Conservation (phyloP, 169 alveolate genomes). For the Perkinsus marinus region DNA sequence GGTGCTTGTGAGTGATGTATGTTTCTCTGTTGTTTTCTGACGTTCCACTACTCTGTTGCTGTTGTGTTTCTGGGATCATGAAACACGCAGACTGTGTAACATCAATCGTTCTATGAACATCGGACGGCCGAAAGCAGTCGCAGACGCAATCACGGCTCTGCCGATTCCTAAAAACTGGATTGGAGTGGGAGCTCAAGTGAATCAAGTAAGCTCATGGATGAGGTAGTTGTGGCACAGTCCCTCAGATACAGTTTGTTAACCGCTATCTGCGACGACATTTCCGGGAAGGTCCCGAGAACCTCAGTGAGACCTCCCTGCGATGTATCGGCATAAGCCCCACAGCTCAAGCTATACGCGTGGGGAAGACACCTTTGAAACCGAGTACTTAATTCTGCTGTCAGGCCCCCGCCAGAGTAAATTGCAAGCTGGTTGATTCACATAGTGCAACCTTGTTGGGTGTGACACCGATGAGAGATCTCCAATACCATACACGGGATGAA, state of each 20-base stretch:
- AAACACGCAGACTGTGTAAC: neutral
- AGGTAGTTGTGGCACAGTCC: neutral
- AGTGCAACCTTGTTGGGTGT: neutral
- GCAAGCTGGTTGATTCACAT: neutral
- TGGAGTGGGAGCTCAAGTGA: neutral
- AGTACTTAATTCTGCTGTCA: neutral
- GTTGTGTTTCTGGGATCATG: neutral
- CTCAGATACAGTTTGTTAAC: neutral
- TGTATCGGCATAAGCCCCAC: neutral
- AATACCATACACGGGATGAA: neutral
- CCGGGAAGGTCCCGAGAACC: neutral
- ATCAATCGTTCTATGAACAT: neutral
- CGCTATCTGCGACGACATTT: neutral
- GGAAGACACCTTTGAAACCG: neutral
- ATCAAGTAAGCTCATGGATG: neutral
- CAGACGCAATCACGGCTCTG: neutral
- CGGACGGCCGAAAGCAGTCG: neutral
- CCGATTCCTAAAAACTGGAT: neutral
- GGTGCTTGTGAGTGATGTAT: neutral
- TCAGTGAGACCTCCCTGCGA: neutral
- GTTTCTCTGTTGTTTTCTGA: neutral
- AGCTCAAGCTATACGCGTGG: neutral
- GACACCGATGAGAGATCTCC: neutral
- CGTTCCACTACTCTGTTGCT: neutral
- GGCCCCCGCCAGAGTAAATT: neutral